Evolutionary conservation across 2,329 filamentous ascomycete species (phyloP).

Genomic region (Aspergillus pseudoviridinutans): DNA sequence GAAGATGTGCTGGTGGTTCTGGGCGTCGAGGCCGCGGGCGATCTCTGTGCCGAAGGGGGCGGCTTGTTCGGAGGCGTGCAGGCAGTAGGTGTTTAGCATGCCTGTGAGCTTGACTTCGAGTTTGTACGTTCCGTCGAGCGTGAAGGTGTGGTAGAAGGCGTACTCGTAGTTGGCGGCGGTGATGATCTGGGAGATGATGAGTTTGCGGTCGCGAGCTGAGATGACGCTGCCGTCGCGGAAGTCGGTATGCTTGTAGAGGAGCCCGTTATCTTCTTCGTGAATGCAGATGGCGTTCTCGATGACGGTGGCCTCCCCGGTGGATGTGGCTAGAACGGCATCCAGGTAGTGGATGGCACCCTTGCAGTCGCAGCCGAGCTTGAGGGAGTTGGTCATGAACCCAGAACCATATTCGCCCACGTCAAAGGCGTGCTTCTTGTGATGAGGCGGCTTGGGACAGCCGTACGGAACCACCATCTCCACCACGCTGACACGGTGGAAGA

Average conservation of each 20-base stretch:
- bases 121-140: slow-evolving; percentile 85
- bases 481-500: slow-evolving; percentile 28
- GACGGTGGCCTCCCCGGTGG: slow-evolving; percentile 18
- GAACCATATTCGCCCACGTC: slow-evolving; percentile 26
- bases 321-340: slow-evolving; percentile 23
- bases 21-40: slow-evolving; percentile 80
- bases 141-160: slow-evolving; percentile 77
- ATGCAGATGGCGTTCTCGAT: slow-evolving; percentile 24
- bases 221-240: slow-evolving; percentile 83
- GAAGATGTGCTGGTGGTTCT: slow-evolving; percentile 94
- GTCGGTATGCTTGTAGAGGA: slow-evolving; percentile 70
- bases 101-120: slow-evolving; percentile 85
- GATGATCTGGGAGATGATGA: slow-evolving; percentile 84
- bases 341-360: slow-evolving; percentile 27
- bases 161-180: slow-evolving; percentile 95
- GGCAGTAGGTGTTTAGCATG: slow-evolving; percentile 83
- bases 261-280: slow-evolving; percentile 28
- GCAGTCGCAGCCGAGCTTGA: slow-evolving; percentile 28
- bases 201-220: slow-evolving; percentile 76
- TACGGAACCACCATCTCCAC: slow-evolving; percentile 23
- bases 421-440: slow-evolving; percentile 28
- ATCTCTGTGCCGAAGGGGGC: slow-evolving; percentile 86
- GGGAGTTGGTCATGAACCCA: slow-evolving; percentile 26
- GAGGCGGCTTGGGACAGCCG: slow-evolving; percentile 22
- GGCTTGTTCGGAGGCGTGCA: slow-evolving; percentile 72